Evolutionary conservation across 2,329 filamentous ascomycete species (phyloP), one percentile per base, ranked within the genome.

Genomic region (Diaporthe caulivora): DNA sequence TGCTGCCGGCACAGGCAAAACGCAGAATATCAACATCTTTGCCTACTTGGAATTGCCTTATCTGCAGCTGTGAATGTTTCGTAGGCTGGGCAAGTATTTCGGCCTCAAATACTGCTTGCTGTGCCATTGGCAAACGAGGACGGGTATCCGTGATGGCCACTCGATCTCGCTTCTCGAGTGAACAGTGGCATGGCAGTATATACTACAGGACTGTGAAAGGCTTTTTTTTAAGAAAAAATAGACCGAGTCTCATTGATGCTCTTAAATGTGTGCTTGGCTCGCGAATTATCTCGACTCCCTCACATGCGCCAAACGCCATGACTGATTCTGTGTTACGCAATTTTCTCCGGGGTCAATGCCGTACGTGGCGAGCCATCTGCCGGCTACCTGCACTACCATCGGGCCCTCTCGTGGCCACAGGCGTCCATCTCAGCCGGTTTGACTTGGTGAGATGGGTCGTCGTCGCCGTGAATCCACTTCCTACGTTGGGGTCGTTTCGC

Each of bases 291-390:
- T n/a, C 49, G 17, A 8, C 18, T 31, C 13, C 21, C 13, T 37
- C 17, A 10, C n/a, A 21, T 71, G 40, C 68, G 44, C 68, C 68
- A 53, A 71, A 71, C 68, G 68, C 68, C 68, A 26, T 29, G n/a
- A 62, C n/a, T 29, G 42, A 29, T 49, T 24, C 11, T n/a, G 1
- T 15, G 34, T 11, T 47, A 24, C 24, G 44, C 7, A 17, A 31
- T 31, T 31, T n/a, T n/a, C 31, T 34, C 8, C 54, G 13, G n/a
- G 40, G 44, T 18, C 31, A 26, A 8, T 51, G 44, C n/a, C 21
- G 18, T 21, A 24, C 7, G 26, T 29, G 18, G 13, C 29, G 7
- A 26, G 31, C 29, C 9, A 37, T 7, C 9, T 31, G 15, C 40
- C 40, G 5, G 10, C 15, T 31, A 2, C 9, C 37, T 47, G 40